phyloP scores from a whole-genome alignment of 768 basidiomycete species.

The Saitozyma sp. region DNA sequence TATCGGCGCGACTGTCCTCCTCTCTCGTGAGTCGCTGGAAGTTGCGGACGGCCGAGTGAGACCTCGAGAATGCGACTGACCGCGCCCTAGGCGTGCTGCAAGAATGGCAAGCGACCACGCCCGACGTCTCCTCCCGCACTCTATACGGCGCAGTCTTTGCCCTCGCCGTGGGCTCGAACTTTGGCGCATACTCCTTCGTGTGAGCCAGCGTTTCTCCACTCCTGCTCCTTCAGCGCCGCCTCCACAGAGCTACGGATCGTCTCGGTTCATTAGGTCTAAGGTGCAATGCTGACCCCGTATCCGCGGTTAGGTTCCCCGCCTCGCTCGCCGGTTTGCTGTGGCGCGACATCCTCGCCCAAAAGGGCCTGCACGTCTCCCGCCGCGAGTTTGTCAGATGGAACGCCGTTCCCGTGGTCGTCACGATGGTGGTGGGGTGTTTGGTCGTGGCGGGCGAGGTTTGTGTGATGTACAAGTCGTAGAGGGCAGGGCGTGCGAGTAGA shows the following conservation, averaged over 20 bases:
- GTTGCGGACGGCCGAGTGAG: not conserved
- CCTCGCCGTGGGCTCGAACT: slow-evolving; percentile 82
- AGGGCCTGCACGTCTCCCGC: slow-evolving; percentile 65
- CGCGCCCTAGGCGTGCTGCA: slow-evolving; percentile 32
- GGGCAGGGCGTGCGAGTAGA: not conserved
- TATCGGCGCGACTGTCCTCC: slow-evolving; percentile 85
- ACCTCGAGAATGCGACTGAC: not conserved
- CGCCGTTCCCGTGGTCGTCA: slow-evolving; percentile 62
- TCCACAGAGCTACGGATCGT: not conserved
- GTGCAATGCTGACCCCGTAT: too few species aligned
- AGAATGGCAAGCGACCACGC: slow-evolving; percentile 29
- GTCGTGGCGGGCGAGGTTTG: slow-evolving; percentile 74
- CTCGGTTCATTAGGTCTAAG: not conserved
- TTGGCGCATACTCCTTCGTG: slow-evolving; percentile 85
- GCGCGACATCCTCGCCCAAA: slow-evolving; percentile 70
- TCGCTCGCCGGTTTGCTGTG: slow-evolving; percentile 87
- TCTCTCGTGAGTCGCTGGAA: slow-evolving; percentile 60
- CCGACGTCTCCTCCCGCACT: slow-evolving; percentile 32
- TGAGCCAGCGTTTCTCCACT: slow-evolving; percentile 14
- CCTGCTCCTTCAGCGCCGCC: not conserved
- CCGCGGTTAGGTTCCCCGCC: slow-evolving; percentile 62
- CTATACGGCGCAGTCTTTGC: slow-evolving; percentile 59
- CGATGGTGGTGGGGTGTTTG: slow-evolving; percentile 67
- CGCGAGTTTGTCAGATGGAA: slow-evolving; percentile 73
- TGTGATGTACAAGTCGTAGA: slow-evolving; percentile 45